These are phyloP conservation scores for Iberis amara DNA, from an alignment of 441 rosid species.

Conservation along the genomic window DNA sequence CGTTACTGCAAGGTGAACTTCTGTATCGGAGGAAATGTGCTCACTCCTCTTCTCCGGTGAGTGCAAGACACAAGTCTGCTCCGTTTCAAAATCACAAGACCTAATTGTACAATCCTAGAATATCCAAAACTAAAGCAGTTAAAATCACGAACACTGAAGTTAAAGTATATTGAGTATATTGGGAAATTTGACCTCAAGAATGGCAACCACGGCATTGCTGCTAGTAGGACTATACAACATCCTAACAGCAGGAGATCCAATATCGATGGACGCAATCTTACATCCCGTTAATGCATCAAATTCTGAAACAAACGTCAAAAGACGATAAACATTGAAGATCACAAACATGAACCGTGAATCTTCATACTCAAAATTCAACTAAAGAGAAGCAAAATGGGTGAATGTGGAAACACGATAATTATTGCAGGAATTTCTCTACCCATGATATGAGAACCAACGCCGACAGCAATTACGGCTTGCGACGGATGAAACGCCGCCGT, in stretches of 20 bases:
- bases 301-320: conserved; percentile 39
- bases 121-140: conserved; percentile 1
- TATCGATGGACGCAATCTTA: conserved; percentile 72
- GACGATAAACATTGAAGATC: neutral
- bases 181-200: conserved; percentile 59
- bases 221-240: conserved; percentile 84
- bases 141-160: neutral
- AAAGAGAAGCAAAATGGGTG: neutral
- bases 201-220: conserved; percentile 76
- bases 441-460: conserved; percentile 66
- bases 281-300: conserved; percentile 92
- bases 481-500: conserved; percentile 85
- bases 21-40: conserved; percentile 64
- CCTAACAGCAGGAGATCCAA: conserved; percentile 78
- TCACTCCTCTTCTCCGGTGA: conserved; percentile 93
- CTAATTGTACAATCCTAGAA: conserved; percentile 92
- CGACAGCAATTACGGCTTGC: conserved; percentile 75
- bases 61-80: conserved; percentile 91
- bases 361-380: neutral
- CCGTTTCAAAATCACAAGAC: conserved; percentile 92
- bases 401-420: neutral
- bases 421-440: conserved; percentile 35
- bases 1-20: conserved; percentile 96
- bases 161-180: neutral
- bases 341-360: too few species aligned